phyloP scores from a whole-genome alignment of 345 rosid species.

The Brassica incana region DNA sequence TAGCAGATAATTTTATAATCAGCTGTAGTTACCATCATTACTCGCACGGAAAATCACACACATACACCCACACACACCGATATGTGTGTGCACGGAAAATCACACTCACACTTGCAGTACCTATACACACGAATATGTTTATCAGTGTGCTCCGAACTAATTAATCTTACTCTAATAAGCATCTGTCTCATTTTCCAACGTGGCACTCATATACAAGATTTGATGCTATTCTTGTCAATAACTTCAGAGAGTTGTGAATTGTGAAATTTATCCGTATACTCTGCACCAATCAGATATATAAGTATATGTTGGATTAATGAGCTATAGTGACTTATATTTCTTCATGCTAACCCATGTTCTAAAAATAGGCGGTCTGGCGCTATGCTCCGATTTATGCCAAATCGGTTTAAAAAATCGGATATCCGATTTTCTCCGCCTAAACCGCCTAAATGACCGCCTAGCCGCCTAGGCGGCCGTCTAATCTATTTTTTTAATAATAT shows the following conservation, averaged over 20 bases:
- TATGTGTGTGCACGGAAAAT: slow-evolving; percentile 29
- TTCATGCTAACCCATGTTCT: background rate
- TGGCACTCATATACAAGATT: background rate
- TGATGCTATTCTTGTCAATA: background rate
- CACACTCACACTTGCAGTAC: background rate
- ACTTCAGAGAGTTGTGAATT: background rate
- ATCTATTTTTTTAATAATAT: too few species aligned
- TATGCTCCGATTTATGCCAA: too few species aligned
- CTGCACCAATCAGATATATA: background rate
- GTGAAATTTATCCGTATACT: background rate
- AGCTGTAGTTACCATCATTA: slow-evolving; percentile 32
- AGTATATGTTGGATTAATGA: background rate
- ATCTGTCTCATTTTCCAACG: slow-evolving; percentile 15
- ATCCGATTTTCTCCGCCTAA: too few species aligned
- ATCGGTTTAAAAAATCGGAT: too few species aligned
- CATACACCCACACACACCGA: background rate
- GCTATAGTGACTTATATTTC: background rate
- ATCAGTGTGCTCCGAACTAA: slow-evolving; percentile 18
- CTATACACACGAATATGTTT: background rate
- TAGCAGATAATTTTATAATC: slow-evolving; percentile 11
- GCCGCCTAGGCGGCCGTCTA: too few species aligned
- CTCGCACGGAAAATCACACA: slow-evolving; percentile 36
- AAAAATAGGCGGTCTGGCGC: too few species aligned
- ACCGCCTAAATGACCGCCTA: too few species aligned
- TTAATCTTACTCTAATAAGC: background rate